Evolutionary conservation across 1,139 yeast genomes (phyloP), one percentile per base, ranked within the genome.

Genomic region (Geotrichum candidum): DNA sequence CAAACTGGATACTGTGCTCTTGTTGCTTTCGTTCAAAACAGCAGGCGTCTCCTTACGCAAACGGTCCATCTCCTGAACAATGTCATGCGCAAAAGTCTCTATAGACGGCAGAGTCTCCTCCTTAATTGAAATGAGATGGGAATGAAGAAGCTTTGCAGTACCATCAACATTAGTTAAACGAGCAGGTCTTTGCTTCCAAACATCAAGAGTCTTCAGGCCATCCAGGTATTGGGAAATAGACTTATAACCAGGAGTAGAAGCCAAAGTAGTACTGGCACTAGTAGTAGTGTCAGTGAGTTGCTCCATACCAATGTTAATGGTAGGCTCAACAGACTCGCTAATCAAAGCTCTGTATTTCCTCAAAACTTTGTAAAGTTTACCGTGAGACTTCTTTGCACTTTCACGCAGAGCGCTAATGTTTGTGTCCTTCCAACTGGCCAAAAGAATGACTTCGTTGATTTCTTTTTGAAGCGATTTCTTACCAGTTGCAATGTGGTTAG

Each of bases 401-500:
- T 92, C 97, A 68, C 90, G 90, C 68, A 95, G 80, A 0, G 99
- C 97, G 71, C 88, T 96, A 56, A 91, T 85, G 70, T 95, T 95
- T 13, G 92, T 94, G 75, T 95, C 99, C 69, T 92, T 91, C 98
- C 99, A 95, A 71, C 97, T 89, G 0, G 98, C 97, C 38, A 95
- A 79, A 58, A 90, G 77, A 57, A 94, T 90, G 4, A 91, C 87
- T 64, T 95, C 99, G 54, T 84, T 80, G 31, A 94, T 83, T 61
- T 90, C 94, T 70, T 91, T 92, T 65, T 87, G 91, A 51, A 94
- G 76, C 7, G 76, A 74, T 67, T 80, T 83, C 70, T 81, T 84
- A 0, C 80, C 80, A 1, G 73, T 72, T 0, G 68, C 70, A 31
- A 91, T 74, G 22, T 77, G 75, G 0, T 81, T 82, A 1, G 74